Percentiles rank a stretch among this genome's conserved stretches.
These are phyloP conservation scores for Picea mariana DNA, from an alignment of 83 land plant genomes.

Conservation along the genomic window DNA sequence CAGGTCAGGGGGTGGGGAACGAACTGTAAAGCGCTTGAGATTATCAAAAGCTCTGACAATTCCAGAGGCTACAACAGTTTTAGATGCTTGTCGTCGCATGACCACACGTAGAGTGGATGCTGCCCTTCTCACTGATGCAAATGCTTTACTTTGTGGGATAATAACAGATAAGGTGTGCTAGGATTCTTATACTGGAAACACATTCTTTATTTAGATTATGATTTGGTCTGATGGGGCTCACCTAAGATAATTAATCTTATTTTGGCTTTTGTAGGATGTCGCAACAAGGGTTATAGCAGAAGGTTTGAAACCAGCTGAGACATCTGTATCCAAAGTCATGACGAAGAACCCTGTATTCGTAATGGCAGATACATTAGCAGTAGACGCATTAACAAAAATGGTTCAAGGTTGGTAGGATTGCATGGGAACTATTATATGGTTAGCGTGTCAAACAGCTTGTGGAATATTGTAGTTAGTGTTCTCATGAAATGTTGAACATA, in stretches of 20 bases:
- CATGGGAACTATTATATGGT: neutral
- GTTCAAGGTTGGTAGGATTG: slow-evolving; percentile 67
- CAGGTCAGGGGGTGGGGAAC: slow-evolving; percentile 52
- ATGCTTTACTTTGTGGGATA: slow-evolving; percentile 84
- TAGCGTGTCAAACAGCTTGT: neutral
- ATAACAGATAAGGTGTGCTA: slow-evolving; percentile 71
- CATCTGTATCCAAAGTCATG: slow-evolving; percentile 81
- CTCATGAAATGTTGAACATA: neutral
- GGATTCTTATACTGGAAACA: neutral
- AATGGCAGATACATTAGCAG: slow-evolving; percentile 72
- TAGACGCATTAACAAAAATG: slow-evolving; percentile 91
- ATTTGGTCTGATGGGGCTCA: neutral
- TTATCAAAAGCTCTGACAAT: slow-evolving; percentile 77
- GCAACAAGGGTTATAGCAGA: slow-evolving; percentile 76
- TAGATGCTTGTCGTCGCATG: slow-evolving; percentile 78
- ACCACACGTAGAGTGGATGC: slow-evolving; percentile 81
- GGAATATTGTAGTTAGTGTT: neutral
- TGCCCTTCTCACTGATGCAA: slow-evolving; percentile 73
- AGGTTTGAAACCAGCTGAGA: slow-evolving; percentile 68
- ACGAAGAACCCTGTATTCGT: slow-evolving; percentile 86
- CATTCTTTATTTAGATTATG: neutral
- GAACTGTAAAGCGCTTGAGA: slow-evolving; percentile 68
- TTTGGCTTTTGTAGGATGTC: slow-evolving; percentile 55
- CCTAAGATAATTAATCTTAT: neutral
- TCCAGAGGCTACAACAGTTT: slow-evolving; percentile 60